These are phyloP conservation scores for Mycena belliarum DNA, from an alignment of 768 basidiomycete genomes.

Conservation along the genomic window DNA sequence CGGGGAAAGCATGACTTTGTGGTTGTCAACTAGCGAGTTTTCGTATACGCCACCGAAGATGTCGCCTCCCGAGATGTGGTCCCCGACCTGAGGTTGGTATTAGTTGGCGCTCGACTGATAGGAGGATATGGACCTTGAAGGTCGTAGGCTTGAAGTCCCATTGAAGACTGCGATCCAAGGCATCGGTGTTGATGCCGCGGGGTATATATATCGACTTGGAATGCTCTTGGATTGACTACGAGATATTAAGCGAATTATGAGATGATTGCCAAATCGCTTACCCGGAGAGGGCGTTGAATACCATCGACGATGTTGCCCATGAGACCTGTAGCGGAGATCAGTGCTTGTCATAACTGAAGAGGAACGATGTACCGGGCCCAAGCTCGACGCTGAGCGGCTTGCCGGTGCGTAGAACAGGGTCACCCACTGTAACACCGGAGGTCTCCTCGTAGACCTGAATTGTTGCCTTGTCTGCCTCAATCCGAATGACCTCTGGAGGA, in stretches of 20 bases:
- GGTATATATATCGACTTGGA: slow-evolving; percentile 99
- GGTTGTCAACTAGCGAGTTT: slow-evolving; percentile 94
- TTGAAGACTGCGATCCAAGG: slow-evolving; percentile 81
- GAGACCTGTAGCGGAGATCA: slow-evolving; percentile 56
- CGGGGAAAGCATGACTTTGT: slow-evolving; percentile 96
- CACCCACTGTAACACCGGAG: slow-evolving; percentile 97
- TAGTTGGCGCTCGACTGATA: slow-evolving; percentile 6
- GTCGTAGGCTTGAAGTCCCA: slow-evolving; percentile 94
- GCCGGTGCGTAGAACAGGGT: slow-evolving; percentile 95
- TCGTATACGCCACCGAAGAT: slow-evolving; percentile 95
- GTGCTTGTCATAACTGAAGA: background rate
- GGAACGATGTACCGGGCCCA: slow-evolving; percentile 74
- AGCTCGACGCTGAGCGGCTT: slow-evolving; percentile 98
- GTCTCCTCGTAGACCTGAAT: slow-evolving; percentile 99
- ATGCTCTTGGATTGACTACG: slow-evolving; percentile 86
- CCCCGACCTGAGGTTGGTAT: slow-evolving; percentile 68
- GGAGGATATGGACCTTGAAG: slow-evolving; percentile 59
- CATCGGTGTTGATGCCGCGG: slow-evolving; percentile 96
- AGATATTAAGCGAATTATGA: slow-evolving; percentile 11
- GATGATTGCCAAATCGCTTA: no score
- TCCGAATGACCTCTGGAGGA: slow-evolving; percentile 91
- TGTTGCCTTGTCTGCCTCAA: slow-evolving; percentile 96
- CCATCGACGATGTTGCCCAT: slow-evolving; percentile 99
- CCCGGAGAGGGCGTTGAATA: slow-evolving; percentile 80
- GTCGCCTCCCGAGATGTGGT: slow-evolving; percentile 96